A percentile compares a stretch with the other conserved stretches of the same genome.
phyloP scores from a whole-genome alignment of 2,329 filamentous ascomycete genomes.

The Xylaria polymorpha region DNA sequence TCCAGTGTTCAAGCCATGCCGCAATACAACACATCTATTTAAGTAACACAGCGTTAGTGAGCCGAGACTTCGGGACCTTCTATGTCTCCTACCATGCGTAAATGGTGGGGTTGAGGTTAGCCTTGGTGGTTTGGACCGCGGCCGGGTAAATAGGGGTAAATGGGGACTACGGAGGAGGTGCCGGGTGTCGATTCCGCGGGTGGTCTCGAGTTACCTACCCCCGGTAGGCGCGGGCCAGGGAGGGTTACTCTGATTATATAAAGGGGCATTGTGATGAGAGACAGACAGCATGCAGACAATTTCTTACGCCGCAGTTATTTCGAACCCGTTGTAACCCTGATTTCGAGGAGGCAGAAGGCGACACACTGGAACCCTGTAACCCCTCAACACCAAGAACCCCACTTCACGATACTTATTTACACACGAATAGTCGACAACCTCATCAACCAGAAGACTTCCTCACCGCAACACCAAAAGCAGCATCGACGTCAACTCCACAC shows the following conservation, averaged over 20 bases:
- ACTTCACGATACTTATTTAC: slow-evolving; percentile 43
- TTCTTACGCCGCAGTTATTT: slow-evolving; percentile 7
- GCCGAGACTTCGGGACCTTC: slow-evolving; percentile 16
- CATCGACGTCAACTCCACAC: background rate
- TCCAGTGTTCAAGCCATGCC: no score
- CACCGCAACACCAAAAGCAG: background rate
- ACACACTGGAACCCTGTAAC: background rate
- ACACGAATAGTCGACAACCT: background rate
- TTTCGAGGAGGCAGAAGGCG: background rate
- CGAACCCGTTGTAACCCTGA: slow-evolving; percentile 3
- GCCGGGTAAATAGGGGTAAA: slow-evolving; percentile 56
- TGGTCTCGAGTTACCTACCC: background rate
- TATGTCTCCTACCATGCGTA: background rate
- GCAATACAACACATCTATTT: no score
- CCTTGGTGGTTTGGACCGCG: slow-evolving; percentile 7
- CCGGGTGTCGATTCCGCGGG: slow-evolving; percentile 18
- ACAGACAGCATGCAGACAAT: background rate
- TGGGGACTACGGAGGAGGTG: slow-evolving; percentile 27
- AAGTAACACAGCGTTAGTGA: slow-evolving; percentile 7
- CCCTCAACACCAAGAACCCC: slow-evolving; percentile 31
- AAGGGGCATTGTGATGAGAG: slow-evolving; percentile 1
- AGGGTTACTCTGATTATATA: slow-evolving; percentile 19
- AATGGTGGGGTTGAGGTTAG: slow-evolving; percentile 34
- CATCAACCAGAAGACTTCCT: background rate
- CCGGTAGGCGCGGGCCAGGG: background rate